Conservation (phyloP, 2,329 filamentous ascomycete species). For the Lecanicillium sp. region DNA sequence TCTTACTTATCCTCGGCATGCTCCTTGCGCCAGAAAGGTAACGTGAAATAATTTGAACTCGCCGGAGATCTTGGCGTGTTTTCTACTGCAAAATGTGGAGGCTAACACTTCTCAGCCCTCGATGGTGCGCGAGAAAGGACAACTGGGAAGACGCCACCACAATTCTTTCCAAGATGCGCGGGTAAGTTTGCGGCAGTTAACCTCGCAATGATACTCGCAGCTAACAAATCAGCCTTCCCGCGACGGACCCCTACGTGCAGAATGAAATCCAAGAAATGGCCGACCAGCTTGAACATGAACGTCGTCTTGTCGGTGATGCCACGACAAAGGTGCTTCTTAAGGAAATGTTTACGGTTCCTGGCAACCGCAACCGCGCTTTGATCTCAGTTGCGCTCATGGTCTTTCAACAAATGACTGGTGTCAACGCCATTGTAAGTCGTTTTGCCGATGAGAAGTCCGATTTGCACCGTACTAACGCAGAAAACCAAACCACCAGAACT, state of each 20-base stretch:
- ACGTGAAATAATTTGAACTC: no score
- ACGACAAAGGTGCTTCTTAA: slow-evolving; percentile 49
- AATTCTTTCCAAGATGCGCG: slow-evolving; percentile 45
- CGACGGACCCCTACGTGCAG: slow-evolving; percentile 46
- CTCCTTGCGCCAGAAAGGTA: slow-evolving; percentile 43
- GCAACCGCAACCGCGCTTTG: slow-evolving; percentile 56
- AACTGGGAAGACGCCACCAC: slow-evolving; percentile 56
- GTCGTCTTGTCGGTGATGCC: slow-evolving; percentile 45
- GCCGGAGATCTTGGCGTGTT: no score
- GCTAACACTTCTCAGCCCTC: slow-evolving; percentile 36
- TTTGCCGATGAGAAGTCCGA: no score
- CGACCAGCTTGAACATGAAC: slow-evolving; percentile 54
- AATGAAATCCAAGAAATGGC: slow-evolving; percentile 55
- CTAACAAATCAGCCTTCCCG: slow-evolving; percentile 37
- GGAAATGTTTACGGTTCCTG: slow-evolving; percentile 54
- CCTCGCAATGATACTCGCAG: no score
- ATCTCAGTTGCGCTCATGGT: slow-evolving; percentile 55
- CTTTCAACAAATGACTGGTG: slow-evolving; percentile 68
- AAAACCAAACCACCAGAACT: slow-evolving; percentile 48
- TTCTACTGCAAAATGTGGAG: background rate
- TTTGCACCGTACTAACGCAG: no score
- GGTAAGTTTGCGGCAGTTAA: no score
- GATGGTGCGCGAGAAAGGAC: slow-evolving; percentile 61
- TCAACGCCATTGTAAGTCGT: slow-evolving; percentile 32
- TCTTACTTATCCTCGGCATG: slow-evolving; percentile 54